Percentiles rank a stretch among this genome's conserved stretches.
phyloP scores from a whole-genome alignment of 176 grass and related monocot genomes.

The Oryza australiensis region DNA sequence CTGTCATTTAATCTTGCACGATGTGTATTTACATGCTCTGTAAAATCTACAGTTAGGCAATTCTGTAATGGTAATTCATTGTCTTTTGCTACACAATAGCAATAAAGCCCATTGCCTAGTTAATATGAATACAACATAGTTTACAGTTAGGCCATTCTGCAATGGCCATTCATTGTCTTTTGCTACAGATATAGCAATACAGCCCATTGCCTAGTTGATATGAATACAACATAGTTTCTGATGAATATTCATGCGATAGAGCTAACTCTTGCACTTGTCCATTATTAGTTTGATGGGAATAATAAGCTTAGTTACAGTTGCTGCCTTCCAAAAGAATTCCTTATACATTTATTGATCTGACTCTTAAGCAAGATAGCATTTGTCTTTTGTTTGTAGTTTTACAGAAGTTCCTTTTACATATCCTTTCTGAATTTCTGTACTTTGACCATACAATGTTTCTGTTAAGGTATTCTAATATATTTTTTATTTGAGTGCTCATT shows the following conservation, averaged over 20 bases:
- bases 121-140: background rate
- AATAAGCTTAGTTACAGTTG: background rate
- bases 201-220: background rate
- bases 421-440: background rate
- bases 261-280: background rate
- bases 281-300: background rate
- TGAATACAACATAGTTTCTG: background rate
- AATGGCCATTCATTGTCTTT: background rate
- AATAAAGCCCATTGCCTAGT: background rate
- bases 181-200: background rate
- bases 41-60: background rate
- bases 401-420: background rate
- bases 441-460: slow-evolving; percentile 2
- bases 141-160: background rate
- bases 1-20: background rate
- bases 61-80: background rate
- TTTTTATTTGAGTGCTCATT: slow-evolving; percentile 7
- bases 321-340: background rate
- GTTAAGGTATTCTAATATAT: background rate
- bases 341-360: background rate
- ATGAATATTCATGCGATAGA: background rate
- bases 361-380: background rate
- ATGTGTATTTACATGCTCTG: background rate
- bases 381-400: background rate
- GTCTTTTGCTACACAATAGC: background rate